Conservation (phyloP, 768 basidiomycete genomes). For the Leccinum broughii region DNA sequence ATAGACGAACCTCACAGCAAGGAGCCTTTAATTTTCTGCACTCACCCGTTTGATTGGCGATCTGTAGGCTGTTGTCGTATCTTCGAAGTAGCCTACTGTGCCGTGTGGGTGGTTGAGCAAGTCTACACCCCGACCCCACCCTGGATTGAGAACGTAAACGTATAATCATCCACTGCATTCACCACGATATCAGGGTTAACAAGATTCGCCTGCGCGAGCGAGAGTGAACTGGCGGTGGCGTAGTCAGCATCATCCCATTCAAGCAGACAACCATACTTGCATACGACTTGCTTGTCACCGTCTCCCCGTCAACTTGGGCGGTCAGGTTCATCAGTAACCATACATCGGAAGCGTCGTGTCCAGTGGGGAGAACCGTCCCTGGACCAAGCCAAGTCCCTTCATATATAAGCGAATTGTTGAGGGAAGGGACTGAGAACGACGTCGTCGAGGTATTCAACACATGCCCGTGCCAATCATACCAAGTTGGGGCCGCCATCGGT, state of each 20-base stretch:
- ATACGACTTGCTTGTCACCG: conserved; percentile 51
- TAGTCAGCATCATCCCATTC: background rate
- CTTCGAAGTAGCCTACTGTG: conserved; percentile 50
- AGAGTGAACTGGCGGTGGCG: conserved; percentile 48
- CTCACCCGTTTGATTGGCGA: too few species aligned
- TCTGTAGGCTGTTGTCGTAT: too few species aligned
- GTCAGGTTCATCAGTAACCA: conserved; percentile 55
- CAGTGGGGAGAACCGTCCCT: conserved; percentile 44
- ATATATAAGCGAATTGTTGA: conserved; percentile 52
- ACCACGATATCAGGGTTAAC: too few species aligned
- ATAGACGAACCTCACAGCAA: too few species aligned
- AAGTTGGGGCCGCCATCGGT: conserved; percentile 46
- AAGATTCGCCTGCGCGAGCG: conserved; percentile 35
- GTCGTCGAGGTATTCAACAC: conserved; percentile 38
- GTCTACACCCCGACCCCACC: conserved; percentile 59
- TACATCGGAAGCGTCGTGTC: conserved; percentile 42
- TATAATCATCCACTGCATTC: conserved; percentile 31
- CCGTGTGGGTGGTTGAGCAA: conserved; percentile 58
- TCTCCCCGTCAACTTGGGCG: conserved; percentile 40
- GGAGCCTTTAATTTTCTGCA: too few species aligned
- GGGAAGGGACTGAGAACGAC: conserved; percentile 43
- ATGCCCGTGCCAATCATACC: conserved; percentile 57
- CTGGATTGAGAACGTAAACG: conserved; percentile 51
- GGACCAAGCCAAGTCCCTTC: conserved; percentile 38
- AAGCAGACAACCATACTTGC: conserved; percentile 33